These are phyloP conservation scores for Argentina anserina DNA, from an alignment of 306 rosid genomes.

Conservation along the genomic window DNA sequence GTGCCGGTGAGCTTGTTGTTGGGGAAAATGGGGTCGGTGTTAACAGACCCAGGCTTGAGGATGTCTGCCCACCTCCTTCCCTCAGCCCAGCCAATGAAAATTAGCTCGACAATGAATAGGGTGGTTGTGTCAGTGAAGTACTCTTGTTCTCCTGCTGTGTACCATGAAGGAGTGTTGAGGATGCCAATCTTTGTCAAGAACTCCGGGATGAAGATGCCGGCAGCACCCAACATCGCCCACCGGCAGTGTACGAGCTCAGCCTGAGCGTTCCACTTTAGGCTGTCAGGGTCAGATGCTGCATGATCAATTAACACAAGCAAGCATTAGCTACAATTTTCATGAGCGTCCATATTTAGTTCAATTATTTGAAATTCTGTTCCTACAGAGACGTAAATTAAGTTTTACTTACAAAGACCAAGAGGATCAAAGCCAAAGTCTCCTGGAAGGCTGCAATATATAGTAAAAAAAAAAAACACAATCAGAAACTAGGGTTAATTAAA, in stretches of 20 bases:
- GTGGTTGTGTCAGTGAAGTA: constrained; percentile 78
- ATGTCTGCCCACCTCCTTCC: constrained; percentile 78
- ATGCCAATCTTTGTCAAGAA: constrained; percentile 65
- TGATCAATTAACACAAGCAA: background rate
- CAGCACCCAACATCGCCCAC: constrained; percentile 81
- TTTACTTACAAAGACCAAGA: constrained; percentile 55
- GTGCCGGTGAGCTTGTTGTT: constrained; percentile 81
- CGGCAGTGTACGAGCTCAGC: constrained; percentile 71
- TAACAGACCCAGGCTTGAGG: constrained; percentile 61
- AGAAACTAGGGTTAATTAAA: background rate
- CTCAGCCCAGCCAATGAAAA: constrained; percentile 77
- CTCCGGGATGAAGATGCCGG: constrained; percentile 76
- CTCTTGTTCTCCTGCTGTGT: constrained; percentile 59
- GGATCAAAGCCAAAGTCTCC: constrained; percentile 86
- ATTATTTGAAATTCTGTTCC: too few species aligned
- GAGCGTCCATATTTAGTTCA: background rate
- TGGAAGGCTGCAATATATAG: constrained; percentile 45
- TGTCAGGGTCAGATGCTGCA: constrained; percentile 68
- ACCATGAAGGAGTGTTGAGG: constrained; percentile 71
- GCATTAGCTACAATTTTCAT: background rate
- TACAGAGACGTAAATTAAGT: too few species aligned
- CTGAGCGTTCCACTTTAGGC: constrained; percentile 60
- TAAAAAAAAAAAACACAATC: background rate
- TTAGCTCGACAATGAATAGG: constrained; percentile 53
- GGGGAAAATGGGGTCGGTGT: constrained; percentile 75